Conservation (phyloP, 164 flowering plant species). For the Cinnamomum micranthum region DNA sequence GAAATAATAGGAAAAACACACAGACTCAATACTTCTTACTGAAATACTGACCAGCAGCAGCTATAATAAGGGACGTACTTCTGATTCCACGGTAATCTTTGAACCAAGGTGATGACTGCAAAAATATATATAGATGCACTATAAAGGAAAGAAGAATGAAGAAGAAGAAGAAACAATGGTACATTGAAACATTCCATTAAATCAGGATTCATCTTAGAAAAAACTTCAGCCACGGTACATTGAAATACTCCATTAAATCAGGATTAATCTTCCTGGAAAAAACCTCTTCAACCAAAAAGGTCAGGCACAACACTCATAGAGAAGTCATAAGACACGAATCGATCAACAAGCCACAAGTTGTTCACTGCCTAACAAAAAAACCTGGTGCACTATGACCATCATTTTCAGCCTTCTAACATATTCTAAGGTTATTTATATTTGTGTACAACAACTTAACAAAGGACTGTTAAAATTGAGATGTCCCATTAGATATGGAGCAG, state of each 20-base stretch:
- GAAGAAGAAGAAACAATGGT: constrained; percentile 1
- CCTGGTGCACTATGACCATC: neutral
- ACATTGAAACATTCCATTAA: neutral
- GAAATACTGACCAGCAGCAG: constrained; percentile 47
- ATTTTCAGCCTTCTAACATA: neutral
- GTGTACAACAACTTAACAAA: too few species aligned
- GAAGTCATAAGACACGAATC: neutral
- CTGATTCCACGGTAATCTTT: constrained; percentile 23
- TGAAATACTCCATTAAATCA: neutral
- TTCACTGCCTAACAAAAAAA: neutral
- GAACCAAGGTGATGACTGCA: constrained; percentile 37
- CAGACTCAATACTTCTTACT: neutral
- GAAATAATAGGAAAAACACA: neutral
- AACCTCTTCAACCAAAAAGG: neutral
- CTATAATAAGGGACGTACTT: constrained; percentile 22
- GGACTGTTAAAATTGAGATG: too few species aligned
- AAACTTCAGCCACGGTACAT: neutral
- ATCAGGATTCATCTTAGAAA: neutral
- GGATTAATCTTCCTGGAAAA: neutral
- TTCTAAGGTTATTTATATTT: too few species aligned
- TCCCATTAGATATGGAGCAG: too few species aligned
- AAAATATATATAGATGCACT: too few species aligned
- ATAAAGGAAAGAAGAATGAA: neutral
- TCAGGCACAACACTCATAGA: neutral
- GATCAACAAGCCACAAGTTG: neutral